phyloP scores from a whole-genome alignment of 441 rosid species.

The Kokia cookei region DNA sequence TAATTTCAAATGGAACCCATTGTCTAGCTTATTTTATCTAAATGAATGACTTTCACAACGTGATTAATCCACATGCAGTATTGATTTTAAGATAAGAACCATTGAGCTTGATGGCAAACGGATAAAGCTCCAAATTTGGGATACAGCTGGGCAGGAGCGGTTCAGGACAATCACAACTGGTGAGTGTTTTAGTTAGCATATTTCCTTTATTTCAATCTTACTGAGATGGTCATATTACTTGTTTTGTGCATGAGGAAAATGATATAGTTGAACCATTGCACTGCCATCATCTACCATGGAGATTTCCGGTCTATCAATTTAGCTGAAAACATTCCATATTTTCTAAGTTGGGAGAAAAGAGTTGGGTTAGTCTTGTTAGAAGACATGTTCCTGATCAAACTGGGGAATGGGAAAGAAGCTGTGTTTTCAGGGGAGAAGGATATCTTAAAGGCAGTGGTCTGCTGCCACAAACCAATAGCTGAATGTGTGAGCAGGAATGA shows the following conservation, averaged over 20 bases:
- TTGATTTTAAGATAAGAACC: slow-evolving; percentile 79
- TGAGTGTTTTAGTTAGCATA: slow-evolving; percentile 9
- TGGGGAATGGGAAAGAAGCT: neutral
- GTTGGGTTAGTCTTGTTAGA: neutral
- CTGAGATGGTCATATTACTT: neutral
- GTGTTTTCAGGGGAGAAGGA: neutral
- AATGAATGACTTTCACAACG: neutral
- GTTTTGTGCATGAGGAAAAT: neutral
- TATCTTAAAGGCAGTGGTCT: neutral
- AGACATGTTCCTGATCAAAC: neutral
- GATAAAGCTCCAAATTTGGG: slow-evolving; percentile 80
- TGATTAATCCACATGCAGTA: slow-evolving; percentile 27
- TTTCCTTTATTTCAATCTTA: neutral
- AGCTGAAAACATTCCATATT: neutral
- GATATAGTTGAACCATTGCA: neutral
- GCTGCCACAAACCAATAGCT: neutral
- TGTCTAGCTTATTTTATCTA: neutral
- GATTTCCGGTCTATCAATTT: neutral
- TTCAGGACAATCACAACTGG: slow-evolving; percentile 80
- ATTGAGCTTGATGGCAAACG: slow-evolving; percentile 76
- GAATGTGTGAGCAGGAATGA: neutral
- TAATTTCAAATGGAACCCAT: slow-evolving; percentile 7
- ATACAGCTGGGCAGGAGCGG: slow-evolving; percentile 81
- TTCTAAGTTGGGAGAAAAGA: neutral
- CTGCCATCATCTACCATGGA: neutral